Conservation (phyloP, 176 grass and related monocot species). For the Avena insularis region DNA sequence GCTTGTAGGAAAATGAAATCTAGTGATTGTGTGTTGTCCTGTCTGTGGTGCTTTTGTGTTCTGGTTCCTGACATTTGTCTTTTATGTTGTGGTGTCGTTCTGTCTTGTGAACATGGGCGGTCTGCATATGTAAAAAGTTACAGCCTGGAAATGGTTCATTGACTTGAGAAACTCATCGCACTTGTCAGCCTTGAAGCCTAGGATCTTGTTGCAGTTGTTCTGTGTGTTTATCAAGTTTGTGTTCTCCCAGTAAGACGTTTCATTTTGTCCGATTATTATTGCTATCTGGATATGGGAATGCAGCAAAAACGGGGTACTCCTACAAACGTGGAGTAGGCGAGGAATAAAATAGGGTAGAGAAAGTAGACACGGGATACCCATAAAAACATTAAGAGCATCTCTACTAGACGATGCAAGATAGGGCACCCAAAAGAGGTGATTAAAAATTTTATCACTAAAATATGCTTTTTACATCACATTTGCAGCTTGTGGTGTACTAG, state of each 20-base stretch:
- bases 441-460: too few relatives aligned
- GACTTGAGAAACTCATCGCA: not conserved
- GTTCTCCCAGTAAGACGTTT: not conserved
- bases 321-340: too few relatives aligned
- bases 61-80: conserved; percentile 9
- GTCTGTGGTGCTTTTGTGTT: conserved; percentile 44
- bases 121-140: conserved; percentile 47
- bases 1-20: conserved; percentile 26
- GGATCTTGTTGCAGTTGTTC: not conserved
- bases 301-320: too few relatives aligned
- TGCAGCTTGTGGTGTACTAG: too few relatives aligned
- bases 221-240: not conserved
- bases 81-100: conserved; percentile 45
- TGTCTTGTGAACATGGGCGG: conserved; percentile 29
- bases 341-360: too few relatives aligned
- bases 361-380: too few relatives aligned
- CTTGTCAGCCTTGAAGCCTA: not conserved
- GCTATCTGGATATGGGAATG: too few relatives aligned
- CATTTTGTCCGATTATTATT: not conserved
- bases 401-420: too few relatives aligned
- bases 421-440: too few relatives aligned
- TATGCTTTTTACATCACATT: too few relatives aligned
- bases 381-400: too few relatives aligned
- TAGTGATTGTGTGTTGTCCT: not conserved
- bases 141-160: conserved; percentile 22